Conservation (phyloP, 2,329 filamentous ascomycete genomes). For the Fusarium sp. region DNA sequence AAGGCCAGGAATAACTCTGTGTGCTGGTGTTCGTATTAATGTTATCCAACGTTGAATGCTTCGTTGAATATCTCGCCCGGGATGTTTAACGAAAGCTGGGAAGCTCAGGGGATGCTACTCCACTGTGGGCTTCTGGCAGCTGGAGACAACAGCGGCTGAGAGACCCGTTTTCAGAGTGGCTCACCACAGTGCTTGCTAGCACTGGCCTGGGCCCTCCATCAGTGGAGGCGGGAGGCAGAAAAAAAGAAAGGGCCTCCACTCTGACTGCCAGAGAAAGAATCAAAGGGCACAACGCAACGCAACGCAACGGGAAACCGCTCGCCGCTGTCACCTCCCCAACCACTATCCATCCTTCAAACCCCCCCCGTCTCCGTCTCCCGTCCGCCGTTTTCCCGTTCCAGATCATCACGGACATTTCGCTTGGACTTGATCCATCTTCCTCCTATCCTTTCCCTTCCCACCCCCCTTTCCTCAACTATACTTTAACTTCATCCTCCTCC, state of each 20-base stretch:
- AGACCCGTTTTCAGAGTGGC: conserved; percentile 12
- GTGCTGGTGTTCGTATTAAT: background rate
- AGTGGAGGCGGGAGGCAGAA: conserved; percentile 9
- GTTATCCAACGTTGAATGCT: conserved; percentile 1
- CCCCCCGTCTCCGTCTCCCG: conserved; percentile 43
- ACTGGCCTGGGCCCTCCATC: conserved; percentile 25
- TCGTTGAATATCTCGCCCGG: background rate
- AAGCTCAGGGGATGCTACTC: conserved; percentile 30
- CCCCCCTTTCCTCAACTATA: conserved; percentile 7
- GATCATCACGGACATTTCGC: conserved; percentile 43
- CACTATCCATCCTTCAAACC: conserved; percentile 26
- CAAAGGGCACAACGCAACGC: conserved; percentile 15
- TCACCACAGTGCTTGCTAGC: conserved; percentile 23
- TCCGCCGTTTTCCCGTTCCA: conserved; percentile 44
- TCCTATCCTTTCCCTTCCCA: conserved; percentile 30
- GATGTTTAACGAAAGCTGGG: conserved; percentile 15
- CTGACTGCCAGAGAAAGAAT: conserved; percentile 6
- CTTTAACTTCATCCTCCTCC: conserved; percentile 29
- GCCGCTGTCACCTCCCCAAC: conserved; percentile 45
- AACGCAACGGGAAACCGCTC: conserved; percentile 37
- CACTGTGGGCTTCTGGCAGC: conserved; percentile 34
- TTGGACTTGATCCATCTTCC: conserved; percentile 35
- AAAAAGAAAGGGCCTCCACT: conserved; percentile 44
- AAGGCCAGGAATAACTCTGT: background rate
- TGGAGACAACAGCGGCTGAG: conserved; percentile 26